phyloP scores from a whole-genome alignment of 2,329 filamentous ascomycete genomes.

The Helotiales sp. region DNA sequence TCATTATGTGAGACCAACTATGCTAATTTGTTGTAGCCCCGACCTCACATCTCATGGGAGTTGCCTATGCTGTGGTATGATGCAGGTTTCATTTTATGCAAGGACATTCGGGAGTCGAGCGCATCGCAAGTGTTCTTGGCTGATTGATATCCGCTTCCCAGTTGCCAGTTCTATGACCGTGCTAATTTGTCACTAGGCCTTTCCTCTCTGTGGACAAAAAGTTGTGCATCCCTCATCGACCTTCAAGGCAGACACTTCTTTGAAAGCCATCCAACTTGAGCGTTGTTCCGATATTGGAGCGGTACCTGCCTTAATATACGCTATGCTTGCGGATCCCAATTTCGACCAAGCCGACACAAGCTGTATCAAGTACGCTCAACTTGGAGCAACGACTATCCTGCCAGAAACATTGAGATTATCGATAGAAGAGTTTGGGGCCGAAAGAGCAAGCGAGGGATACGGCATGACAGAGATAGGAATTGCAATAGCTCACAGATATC shows the following conservation, averaged over 20 bases:
- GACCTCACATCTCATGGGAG: not conserved
- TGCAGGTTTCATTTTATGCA: too few species aligned
- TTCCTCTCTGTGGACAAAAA: too few species aligned
- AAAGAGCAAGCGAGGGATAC: conserved; percentile 51
- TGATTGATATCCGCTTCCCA: too few species aligned
- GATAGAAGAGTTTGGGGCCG: conserved; percentile 1
- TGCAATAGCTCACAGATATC: conserved; percentile 66
- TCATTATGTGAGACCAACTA: too few species aligned
- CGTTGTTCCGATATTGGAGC: conserved; percentile 20
- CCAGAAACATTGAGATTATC: not conserved
- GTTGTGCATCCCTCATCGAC: conserved; percentile 67
- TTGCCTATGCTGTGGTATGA: conserved; percentile 1
- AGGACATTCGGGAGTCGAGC: too few species aligned
- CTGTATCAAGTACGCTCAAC: not conserved
- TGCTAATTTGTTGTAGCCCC: too few species aligned
- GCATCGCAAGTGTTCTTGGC: too few species aligned
- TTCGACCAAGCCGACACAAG: conserved; percentile 9
- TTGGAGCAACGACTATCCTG: conserved; percentile 6
- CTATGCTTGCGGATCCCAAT: conserved; percentile 8
- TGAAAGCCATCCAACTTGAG: conserved; percentile 52
- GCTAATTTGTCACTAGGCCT: too few species aligned
- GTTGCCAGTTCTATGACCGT: too few species aligned
- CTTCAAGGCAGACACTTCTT: conserved; percentile 74
- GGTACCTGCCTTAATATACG: conserved; percentile 8
- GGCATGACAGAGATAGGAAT: conserved; percentile 36